Conservation (phyloP, 768 basidiomycete species). For the Leccinum olivaceopallidum region DNA sequence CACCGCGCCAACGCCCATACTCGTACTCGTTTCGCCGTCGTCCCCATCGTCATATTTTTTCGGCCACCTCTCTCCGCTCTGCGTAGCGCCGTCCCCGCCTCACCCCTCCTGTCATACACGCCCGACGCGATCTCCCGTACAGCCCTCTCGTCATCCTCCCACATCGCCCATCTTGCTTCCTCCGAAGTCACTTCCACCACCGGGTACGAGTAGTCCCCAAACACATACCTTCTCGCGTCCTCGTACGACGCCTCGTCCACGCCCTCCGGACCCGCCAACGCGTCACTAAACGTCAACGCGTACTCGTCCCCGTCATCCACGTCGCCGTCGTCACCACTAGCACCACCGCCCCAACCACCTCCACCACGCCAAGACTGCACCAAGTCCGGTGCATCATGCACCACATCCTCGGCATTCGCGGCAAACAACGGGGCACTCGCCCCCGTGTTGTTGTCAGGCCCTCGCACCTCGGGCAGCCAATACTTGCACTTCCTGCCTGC, state of each 20-base stretch:
- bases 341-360: background rate
- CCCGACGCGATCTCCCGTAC: constrained; percentile 26
- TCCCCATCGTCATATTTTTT: constrained; percentile 10
- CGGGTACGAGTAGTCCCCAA: constrained; percentile 91
- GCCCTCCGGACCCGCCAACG: constrained; percentile 51
- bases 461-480: constrained; percentile 78
- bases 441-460: constrained; percentile 44
- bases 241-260: constrained; percentile 76
- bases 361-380: constrained; percentile 34
- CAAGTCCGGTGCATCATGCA: constrained; percentile 61
- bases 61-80: constrained; percentile 8
- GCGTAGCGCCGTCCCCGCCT: constrained; percentile 25
- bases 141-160: constrained; percentile 32
- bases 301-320: constrained; percentile 37
- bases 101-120: constrained; percentile 8
- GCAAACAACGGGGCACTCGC: constrained; percentile 75
- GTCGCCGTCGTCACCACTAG: constrained; percentile 36
- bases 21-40: constrained; percentile 19
- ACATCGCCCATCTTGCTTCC: constrained; percentile 31
- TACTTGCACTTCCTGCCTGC: constrained; percentile 92
- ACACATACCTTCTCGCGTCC: constrained; percentile 77
- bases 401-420: constrained; percentile 59
- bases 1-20: background rate
- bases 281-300: constrained; percentile 27
- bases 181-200: constrained; percentile 81